Conservation (phyloP, 2,329 filamentous ascomycete genomes). For the Aspergillus pseudonomiae region DNA sequence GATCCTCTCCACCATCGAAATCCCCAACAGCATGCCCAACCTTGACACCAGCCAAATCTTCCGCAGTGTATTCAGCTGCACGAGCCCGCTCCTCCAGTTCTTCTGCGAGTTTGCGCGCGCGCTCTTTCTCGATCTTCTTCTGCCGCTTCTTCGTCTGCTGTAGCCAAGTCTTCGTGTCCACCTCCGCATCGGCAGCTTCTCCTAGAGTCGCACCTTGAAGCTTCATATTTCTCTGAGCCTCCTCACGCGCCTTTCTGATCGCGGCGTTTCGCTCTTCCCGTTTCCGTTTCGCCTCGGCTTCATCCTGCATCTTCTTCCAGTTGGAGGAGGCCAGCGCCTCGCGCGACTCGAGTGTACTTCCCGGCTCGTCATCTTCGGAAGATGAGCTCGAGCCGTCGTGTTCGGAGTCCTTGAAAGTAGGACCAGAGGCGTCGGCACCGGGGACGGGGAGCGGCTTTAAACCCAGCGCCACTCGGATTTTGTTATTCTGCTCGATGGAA, state of each 20-base stretch:
- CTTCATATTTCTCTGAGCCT: slow-evolving; percentile 72
- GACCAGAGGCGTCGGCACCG: slow-evolving; percentile 57
- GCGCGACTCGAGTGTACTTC: slow-evolving; percentile 78
- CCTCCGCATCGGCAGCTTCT: slow-evolving; percentile 67
- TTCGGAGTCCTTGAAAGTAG: slow-evolving; percentile 58
- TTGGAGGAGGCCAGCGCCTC: slow-evolving; percentile 48
- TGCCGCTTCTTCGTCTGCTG: slow-evolving; percentile 89
- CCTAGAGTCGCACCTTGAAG: slow-evolving; percentile 84
- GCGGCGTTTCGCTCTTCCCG: slow-evolving; percentile 80
- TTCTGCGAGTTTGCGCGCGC: slow-evolving; percentile 70
- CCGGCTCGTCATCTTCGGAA: slow-evolving; percentile 66
- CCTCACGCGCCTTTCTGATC: slow-evolving; percentile 84
- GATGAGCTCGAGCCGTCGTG: slow-evolving; percentile 48
- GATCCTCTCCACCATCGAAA: slow-evolving; percentile 78
- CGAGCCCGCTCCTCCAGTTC: slow-evolving; percentile 78
- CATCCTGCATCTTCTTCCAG: slow-evolving; percentile 66
- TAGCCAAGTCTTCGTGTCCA: slow-evolving; percentile 85
- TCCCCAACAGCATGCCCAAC: slow-evolving; percentile 84
- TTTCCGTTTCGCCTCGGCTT: slow-evolving; percentile 70
- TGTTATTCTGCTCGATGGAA: slow-evolving; percentile 90
- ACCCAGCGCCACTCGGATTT: slow-evolving; percentile 84
- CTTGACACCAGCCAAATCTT: slow-evolving; percentile 85
- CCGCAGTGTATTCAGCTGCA: slow-evolving; percentile 77
- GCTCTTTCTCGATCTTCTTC: slow-evolving; percentile 79
- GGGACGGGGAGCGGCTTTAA: slow-evolving; percentile 88